Conservation (phyloP, 2,329 filamentous ascomycete genomes). For the Sporothrix humicola region DNA sequence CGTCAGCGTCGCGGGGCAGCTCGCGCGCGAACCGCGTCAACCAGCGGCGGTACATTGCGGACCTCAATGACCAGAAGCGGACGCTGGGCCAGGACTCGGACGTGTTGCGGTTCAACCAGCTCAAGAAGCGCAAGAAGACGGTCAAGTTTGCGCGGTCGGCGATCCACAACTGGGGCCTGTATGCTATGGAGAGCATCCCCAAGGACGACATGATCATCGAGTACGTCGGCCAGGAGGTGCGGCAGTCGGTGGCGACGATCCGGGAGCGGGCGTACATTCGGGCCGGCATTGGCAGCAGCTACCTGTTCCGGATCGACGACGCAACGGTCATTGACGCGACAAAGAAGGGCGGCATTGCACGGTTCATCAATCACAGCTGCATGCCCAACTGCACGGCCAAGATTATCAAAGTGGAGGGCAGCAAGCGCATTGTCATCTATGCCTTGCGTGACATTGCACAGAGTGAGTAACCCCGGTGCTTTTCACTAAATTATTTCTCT, state of each 20-base stretch:
- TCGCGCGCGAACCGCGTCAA: constrained; percentile 94
- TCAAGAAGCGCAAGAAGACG: constrained; percentile 99
- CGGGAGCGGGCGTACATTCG: constrained; percentile 90
- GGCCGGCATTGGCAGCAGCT: constrained; percentile 95
- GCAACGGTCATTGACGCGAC: constrained; percentile 97
- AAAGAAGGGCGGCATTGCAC: constrained; percentile 96
- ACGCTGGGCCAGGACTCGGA: constrained; percentile 83
- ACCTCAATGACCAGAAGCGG: constrained; percentile 94
- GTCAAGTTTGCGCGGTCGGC: constrained; percentile 97
- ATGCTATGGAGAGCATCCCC: constrained; percentile 95
- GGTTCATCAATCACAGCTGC: constrained; percentile 99
- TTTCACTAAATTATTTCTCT: neutral
- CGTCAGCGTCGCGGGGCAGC: constrained; percentile 76
- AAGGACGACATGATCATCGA: constrained; percentile 99
- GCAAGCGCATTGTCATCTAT: constrained; percentile 98
- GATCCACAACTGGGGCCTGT: constrained; percentile 98
- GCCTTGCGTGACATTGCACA: constrained; percentile 91
- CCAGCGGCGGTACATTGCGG: constrained; percentile 90
- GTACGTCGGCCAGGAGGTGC: constrained; percentile 96
- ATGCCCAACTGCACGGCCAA: constrained; percentile 98
- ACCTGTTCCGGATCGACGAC: constrained; percentile 97
- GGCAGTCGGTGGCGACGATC: constrained; percentile 96
- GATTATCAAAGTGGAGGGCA: constrained; percentile 98
- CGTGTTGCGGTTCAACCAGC: constrained; percentile 95
- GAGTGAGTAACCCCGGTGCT: constrained; percentile 66